These are phyloP conservation scores for Saussurea involucrata DNA, from an alignment of 129 eudicot genomes.

Conservation along the genomic window DNA sequence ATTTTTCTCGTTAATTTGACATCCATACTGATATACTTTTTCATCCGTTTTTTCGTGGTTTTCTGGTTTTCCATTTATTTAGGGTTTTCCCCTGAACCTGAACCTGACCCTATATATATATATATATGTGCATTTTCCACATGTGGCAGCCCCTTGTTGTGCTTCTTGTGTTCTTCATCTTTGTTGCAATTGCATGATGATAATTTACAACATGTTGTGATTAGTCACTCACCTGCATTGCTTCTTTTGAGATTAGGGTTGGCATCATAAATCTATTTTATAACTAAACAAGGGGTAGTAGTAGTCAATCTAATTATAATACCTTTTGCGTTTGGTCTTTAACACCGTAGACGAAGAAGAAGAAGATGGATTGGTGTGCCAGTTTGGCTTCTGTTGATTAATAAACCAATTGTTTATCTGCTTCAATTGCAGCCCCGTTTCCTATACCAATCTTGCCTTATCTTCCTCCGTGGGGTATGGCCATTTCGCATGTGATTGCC, in stretches of 20 bases:
- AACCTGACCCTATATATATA: too few relatives aligned
- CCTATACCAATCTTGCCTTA: conserved; percentile 72
- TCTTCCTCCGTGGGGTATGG: conserved; percentile 94
- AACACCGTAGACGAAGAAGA: conserved; percentile 48
- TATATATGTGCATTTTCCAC: conserved; percentile 7
- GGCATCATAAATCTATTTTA: neutral
- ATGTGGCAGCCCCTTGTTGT: too few relatives aligned
- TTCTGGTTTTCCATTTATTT: too few relatives aligned
- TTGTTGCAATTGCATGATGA: neutral
- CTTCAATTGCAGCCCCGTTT: conserved; percentile 77
- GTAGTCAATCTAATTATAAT: neutral
- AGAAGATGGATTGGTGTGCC: conserved; percentile 77
- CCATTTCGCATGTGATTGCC: conserved; percentile 96
- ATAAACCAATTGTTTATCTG: conserved; percentile 94
- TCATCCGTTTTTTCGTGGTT: too few relatives aligned
- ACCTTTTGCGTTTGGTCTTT: conserved; percentile 79
- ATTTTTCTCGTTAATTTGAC: too few relatives aligned
- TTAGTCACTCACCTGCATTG: conserved; percentile 45
- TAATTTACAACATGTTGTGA: conserved; percentile 20
- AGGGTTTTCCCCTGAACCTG: too few relatives aligned
- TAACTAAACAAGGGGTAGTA: neutral
- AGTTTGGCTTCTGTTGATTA: conserved; percentile 78
- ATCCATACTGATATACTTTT: too few relatives aligned
- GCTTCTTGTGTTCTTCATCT: neutral
- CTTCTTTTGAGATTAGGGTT: conserved; percentile 29